Evolutionary conservation across 805 yeast genomes (phyloP), one percentile per base, ranked within the genome.

Genomic region (Scheffersomyces spartinae): DNA sequence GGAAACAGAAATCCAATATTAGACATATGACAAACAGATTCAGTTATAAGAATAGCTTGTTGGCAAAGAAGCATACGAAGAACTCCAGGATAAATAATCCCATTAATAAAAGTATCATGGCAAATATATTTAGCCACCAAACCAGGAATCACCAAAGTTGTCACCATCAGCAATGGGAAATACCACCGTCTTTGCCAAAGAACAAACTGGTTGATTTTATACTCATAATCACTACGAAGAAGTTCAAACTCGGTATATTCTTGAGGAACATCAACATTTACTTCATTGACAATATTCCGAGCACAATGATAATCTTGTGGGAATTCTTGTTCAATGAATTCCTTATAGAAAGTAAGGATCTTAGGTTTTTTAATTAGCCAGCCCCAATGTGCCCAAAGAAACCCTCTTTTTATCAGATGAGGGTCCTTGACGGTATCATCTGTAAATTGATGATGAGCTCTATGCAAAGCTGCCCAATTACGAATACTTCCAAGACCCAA

Each of bases 391-490:
- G 88, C 73, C 68, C 73, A 85, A 41, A 68, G 52, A 39, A 84
- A 65, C 1, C 96, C 95, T 31, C 80, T 66, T 43, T 86, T 70
- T 19, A 80, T 76, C 42, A 74, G 74, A 52, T 82, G 84, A 1
- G 97, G 96, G 49, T 86, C 97, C 40, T 68, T 66, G 32, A 82
- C 94, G 0, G 93, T 78, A 45, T 86, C 95, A 32, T 59, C 65
- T 21, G 91, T 76, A 49, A 68, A 81, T 31, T 88, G 71, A 52
- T 86, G 96, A 55, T 86, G 96, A 4, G 91, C 85, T 32, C 94
- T 61, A 57, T 86, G 97, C 23, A 81, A 64, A 9, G 76, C 62
- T 13, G 81, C 76, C 94, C 94, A 84, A 68, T 77, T 68, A 42
- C 75, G 64, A 8, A 75, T 71, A 3, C 82, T 66, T 4, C 94